Evolutionary conservation across 257 asterid species (phyloP), one percentile per base, ranked within the genome.

Genomic region (Petunia axillaris): DNA sequence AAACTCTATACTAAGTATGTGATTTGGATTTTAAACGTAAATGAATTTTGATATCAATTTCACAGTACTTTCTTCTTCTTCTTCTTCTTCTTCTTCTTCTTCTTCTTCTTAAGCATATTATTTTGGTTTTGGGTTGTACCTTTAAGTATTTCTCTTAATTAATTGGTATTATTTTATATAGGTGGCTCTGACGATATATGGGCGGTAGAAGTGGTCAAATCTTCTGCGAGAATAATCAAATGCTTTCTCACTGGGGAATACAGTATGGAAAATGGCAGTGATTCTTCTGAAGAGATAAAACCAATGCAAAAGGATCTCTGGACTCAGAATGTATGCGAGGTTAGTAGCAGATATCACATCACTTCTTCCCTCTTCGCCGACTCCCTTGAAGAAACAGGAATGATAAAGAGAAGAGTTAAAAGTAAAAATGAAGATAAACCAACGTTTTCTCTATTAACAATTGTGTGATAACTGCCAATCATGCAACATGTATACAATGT

Each of bases 271-370:
- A 73, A 79, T 63, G 78, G 77, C 50, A 81, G 82, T 58, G 66
- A 38, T 50, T 80, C 70, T 64, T 65, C 71, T 3, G 52, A 81
- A 52, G 92, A 80, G 78, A 65, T 58, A 10, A 84, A 89, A 75
- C 53, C 81, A 54, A 80, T 81, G 16, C 87, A 82, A 76, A 88
- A 87, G 87, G 97, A 94, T 85, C 92, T 91, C 54, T 94, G 98
- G 98, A 90, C 93, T 65, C 97, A 66, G 76, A 81, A 89, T 38
- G 71, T 87, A 25, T 92, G 97, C 39, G 87, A 95, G 98, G 98
- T 93, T 57, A 80, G 94, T 79, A 46, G 4, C 65, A 25, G 43
- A 39, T 16, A 44, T 14, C 3, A 14, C 6, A 38, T 57, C 43
- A 6, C 54, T 64, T 38, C 3, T 9, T 10, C 8, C 39, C 41